Evolutionary conservation across 495 filamentous ascomycete species (phyloP).

Genomic region (Friedmanniomyces simplex): DNA sequence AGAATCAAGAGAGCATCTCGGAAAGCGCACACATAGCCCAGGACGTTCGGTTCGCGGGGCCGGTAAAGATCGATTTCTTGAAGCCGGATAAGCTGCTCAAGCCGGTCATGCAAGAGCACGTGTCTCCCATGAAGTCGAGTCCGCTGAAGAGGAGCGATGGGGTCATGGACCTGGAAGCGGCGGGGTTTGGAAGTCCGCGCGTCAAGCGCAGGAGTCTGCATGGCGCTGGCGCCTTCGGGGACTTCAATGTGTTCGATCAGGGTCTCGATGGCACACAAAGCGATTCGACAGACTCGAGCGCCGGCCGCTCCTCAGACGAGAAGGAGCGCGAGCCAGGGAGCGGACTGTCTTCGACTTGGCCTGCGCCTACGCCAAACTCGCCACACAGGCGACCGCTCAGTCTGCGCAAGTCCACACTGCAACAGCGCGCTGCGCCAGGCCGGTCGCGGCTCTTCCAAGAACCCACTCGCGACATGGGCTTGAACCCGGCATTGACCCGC

Average conservation of each 20-base stretch:
- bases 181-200: constrained; percentile 67
- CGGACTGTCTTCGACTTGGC: constrained; percentile 28
- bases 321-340: constrained; percentile 21
- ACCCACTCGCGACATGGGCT: constrained; percentile 2
- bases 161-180: constrained; percentile 73
- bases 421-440: constrained; percentile 48
- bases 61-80: constrained; percentile 31
- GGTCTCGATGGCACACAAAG: constrained; percentile 19
- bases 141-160: constrained; percentile 88
- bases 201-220: constrained; percentile 81
- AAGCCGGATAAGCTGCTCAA: constrained; percentile 23
- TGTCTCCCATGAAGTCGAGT: constrained; percentile 54
- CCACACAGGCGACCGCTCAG: constrained; percentile 49
- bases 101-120: constrained; percentile 22
- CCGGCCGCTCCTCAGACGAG: constrained; percentile 14
- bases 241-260: constrained; percentile 66
- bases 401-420: constrained; percentile 74
- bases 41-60: constrained; percentile 19
- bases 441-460: constrained; percentile 32
- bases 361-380: constrained; percentile 28
- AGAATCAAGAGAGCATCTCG: constrained; percentile 33
- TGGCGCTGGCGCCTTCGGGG: constrained; percentile 46
- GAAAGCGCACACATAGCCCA: neutral
- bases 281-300: constrained; percentile 11
- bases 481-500: constrained; percentile 15